Base-by-base conservation (phyloP, 2,329 filamentous ascomycete species). In the Pseudopithomyces maydicus region DNA sequence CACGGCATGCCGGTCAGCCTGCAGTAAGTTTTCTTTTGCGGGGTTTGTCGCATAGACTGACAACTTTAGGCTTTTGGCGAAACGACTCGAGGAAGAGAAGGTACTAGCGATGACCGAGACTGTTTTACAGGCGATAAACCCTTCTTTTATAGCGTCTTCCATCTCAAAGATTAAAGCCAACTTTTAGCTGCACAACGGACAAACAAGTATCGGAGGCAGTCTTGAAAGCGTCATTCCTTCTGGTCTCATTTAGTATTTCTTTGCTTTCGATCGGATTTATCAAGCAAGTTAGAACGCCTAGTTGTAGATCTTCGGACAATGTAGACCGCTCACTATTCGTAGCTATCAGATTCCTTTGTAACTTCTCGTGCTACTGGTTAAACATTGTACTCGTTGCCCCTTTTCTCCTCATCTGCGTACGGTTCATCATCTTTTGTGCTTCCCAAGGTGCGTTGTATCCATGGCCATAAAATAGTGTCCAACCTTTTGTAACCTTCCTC, bases 1-100 rank as follows among this genome's bases (percentile, higher is more conserved):
- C 73, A 81, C 52, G 79, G 79, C 3, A 73, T 81, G 65, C 79
- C 79, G 2, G 70, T 79, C 0, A 78, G 72, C 55, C 55, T 79
- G 20, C 77, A 79, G 67, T 70, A 54, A 67, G 67, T 62, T 19
- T 38, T 14, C 4, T 35, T 29, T 35, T 29, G 1, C 39, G 17
- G 22, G 22, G 26, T 8, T 3, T 33, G 38, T 22, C 23, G 3
- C 11, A 23, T 15, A 23, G 22, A 36, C 53, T 64, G 45, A 61
- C 14, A 3, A 26, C 20, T 8, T 4, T 38, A 70, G 67, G 36
- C 72, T 79, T 5, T 66, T 79, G 29, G 77, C 75, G 6, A 66
- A 71, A 45, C 68, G 76, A 38, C 66, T 79, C 2, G 75, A 79
- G 53, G 77, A 79, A 52, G 77, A 79, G 49, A 79, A 79, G 57